Conservation (phyloP, 129 eudicot species). For the sunflower (Helianthus annuus) region DNA sequence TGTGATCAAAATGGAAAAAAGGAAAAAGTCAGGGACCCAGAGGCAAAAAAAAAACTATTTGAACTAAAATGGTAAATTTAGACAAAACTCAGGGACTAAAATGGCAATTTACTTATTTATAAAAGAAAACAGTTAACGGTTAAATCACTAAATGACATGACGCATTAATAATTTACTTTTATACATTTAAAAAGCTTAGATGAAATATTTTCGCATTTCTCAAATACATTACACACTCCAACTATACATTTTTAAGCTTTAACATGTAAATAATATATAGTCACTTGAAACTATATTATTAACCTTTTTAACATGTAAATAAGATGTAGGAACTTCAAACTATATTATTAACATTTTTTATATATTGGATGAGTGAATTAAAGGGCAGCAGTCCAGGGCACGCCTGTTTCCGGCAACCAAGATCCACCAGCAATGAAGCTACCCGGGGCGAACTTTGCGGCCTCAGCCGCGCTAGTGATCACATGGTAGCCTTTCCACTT, state of each 20-base stretch:
- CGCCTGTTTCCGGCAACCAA: conserved; percentile 58
- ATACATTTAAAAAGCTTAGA: too few relatives aligned
- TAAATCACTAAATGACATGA: too few relatives aligned
- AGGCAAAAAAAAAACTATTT: too few relatives aligned
- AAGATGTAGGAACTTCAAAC: neutral
- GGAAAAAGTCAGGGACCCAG: too few relatives aligned
- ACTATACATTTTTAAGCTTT: neutral
- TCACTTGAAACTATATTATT: neutral
- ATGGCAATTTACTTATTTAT: too few relatives aligned
- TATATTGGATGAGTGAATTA: conserved; percentile 19
- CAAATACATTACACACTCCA: neutral
- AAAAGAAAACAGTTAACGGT: too few relatives aligned
- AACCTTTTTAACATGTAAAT: too few relatives aligned
- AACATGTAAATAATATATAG: neutral
- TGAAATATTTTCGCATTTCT: neutral
- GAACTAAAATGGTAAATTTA: too few relatives aligned
- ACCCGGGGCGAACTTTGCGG: conserved; percentile 45
- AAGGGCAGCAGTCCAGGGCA: conserved; percentile 51
- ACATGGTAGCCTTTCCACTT: conserved; percentile 59
- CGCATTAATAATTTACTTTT: too few relatives aligned
- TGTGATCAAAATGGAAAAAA: too few relatives aligned
- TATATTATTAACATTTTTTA: neutral
- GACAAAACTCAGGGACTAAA: too few relatives aligned
- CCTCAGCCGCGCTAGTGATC: conserved; percentile 50
- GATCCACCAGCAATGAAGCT: conserved; percentile 53